phyloP scores from a whole-genome alignment of 2,329 filamentous ascomycete species.

The Paecilomyces niveus region DNA sequence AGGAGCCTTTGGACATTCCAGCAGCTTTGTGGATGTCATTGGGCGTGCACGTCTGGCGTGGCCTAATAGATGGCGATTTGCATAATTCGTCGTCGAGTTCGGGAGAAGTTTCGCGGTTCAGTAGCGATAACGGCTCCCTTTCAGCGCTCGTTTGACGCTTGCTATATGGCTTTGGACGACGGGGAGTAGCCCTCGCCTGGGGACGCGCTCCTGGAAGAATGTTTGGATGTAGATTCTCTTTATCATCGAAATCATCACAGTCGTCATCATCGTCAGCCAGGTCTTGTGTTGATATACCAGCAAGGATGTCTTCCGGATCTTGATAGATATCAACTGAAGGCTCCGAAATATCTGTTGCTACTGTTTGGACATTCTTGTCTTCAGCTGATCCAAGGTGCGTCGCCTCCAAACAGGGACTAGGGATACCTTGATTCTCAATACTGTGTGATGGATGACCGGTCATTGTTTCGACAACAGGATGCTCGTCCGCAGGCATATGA shows the following conservation, averaged over 20 bases:
- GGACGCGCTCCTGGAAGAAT: not conserved
- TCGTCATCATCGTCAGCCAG: not conserved
- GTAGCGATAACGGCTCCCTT: not conserved
- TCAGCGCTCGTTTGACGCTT: not conserved
- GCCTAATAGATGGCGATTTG: not conserved
- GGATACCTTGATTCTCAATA: not conserved
- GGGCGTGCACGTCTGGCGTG: not conserved
- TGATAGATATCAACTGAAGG: not conserved
- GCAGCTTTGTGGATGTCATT: not conserved
- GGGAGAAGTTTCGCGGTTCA: not conserved
- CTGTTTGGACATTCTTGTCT: not conserved
- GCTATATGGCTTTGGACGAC: not conserved
- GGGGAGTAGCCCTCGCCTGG: not conserved
- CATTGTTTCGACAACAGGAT: not conserved
- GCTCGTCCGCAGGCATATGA: not conserved
- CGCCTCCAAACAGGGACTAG: not conserved
- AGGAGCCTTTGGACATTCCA: not conserved
- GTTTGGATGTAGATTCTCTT: slow-evolving; percentile 4
- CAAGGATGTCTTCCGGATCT: slow-evolving; percentile 2
- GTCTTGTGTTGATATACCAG: slow-evolving; percentile 1
- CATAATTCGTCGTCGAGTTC: not conserved
- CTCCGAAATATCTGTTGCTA: not conserved
- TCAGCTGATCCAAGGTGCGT: not conserved
- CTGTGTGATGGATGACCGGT: not conserved
- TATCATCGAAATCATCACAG: not conserved